These are phyloP conservation scores for Hypomontagnella monticulosa DNA, from an alignment of 495 filamentous ascomycete genomes.

Conservation along the genomic window DNA sequence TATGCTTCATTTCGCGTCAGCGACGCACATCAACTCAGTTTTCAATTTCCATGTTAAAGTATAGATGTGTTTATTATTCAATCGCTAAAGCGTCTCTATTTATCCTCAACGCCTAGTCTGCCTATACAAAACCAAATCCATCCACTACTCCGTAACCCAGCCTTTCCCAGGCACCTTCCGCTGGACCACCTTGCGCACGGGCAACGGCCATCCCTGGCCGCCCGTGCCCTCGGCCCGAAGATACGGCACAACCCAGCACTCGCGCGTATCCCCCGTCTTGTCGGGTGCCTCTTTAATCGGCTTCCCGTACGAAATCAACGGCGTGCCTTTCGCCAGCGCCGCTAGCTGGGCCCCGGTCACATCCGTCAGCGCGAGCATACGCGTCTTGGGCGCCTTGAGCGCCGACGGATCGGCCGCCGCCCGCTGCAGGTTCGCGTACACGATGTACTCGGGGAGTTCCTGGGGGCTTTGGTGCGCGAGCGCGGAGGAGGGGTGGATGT, in stretches of 20 bases:
- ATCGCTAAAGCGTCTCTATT: too few relatives aligned
- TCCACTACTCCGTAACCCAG: constrained; percentile 65
- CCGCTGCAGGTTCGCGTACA: constrained; percentile 86
- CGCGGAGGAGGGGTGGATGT: constrained; percentile 84
- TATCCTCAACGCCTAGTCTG: too few relatives aligned
- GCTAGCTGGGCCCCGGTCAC: constrained; percentile 80
- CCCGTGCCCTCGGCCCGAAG: constrained; percentile 71
- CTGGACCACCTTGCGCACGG: constrained; percentile 83
- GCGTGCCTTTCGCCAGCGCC: constrained; percentile 82
- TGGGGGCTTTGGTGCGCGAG: constrained; percentile 74
- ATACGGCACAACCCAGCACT: constrained; percentile 84
- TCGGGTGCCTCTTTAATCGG: constrained; percentile 75
- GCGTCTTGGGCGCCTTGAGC: constrained; percentile 68
- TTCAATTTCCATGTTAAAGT: too few relatives aligned
- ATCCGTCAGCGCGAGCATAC: constrained; percentile 88
- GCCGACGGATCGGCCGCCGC: constrained; percentile 54
- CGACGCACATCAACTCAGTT: too few relatives aligned
- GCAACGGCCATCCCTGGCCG: constrained; percentile 81
- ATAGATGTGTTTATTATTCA: too few relatives aligned
- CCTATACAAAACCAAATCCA: not conserved
- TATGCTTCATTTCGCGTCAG: too few relatives aligned
- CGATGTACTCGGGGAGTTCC: constrained; percentile 82
- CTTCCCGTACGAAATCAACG: constrained; percentile 85
- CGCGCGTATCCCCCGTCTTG: constrained; percentile 65
- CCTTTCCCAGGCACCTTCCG: constrained; percentile 73